Evolutionary conservation across 2,329 filamentous ascomycete genomes (phyloP).

Genomic region (Apiospora koreana): DNA sequence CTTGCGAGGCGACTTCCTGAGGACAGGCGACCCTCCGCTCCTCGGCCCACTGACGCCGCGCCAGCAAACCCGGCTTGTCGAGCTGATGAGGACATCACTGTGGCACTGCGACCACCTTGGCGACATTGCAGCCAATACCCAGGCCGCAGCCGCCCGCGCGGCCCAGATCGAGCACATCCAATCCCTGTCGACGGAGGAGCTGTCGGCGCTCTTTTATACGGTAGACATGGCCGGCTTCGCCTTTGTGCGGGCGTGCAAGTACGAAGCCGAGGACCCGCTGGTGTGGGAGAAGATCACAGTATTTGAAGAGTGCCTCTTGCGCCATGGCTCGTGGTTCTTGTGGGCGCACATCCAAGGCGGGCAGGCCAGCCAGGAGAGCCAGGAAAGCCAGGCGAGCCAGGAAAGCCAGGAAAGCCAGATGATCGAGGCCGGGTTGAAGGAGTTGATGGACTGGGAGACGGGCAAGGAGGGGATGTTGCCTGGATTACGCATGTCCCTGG

Average conservation of each 20-base stretch:
- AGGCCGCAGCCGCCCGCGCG: constrained; percentile 11
- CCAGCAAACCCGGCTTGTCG: constrained; percentile 1
- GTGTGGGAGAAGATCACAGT: constrained; percentile 21
- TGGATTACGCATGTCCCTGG: constrained; percentile 26
- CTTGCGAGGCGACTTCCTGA: constrained; percentile 17
- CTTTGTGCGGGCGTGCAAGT: background rate
- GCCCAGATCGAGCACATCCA: constrained; percentile 26
- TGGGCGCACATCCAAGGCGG: constrained; percentile 20
- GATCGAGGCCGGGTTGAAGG: constrained; percentile 18
- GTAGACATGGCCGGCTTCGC: constrained; percentile 16
- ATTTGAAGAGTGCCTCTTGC: constrained; percentile 28
- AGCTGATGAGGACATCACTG: constrained; percentile 22
- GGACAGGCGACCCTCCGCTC: constrained; percentile 14
- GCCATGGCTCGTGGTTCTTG: constrained; percentile 32
- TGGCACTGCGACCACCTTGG: constrained; percentile 28
- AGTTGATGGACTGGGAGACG: constrained; percentile 27
- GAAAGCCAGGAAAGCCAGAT: constrained; percentile 17
- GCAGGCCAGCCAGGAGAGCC: background rate
- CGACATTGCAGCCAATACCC: constrained; percentile 26
- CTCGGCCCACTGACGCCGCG: constrained; percentile 17
- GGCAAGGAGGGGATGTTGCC: constrained; percentile 16
- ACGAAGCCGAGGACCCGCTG: constrained; percentile 12
- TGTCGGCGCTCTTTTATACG: constrained; percentile 22
- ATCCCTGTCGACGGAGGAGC: constrained; percentile 21
- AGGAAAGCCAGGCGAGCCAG: constrained; percentile 15